Evolutionary conservation across 352 stramenopile genomes (phyloP), one percentile per base, ranked within the genome.

Genomic region (Pythium vanterpoolii): DNA sequence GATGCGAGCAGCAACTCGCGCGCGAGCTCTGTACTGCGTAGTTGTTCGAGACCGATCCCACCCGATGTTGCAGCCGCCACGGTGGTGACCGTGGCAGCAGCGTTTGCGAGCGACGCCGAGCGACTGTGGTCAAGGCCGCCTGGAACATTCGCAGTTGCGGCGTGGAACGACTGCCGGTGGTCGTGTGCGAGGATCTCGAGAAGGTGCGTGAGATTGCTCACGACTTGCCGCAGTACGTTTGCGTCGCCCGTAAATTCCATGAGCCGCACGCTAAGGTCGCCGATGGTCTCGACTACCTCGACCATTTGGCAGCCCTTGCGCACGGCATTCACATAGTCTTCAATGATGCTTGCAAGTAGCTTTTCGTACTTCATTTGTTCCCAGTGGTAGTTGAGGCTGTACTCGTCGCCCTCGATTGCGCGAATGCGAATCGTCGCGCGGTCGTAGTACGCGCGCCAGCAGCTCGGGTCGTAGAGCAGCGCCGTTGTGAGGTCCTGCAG

Each of bases 361-460:
- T 84, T 64, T 30, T 85, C 77, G 52, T 90, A 88, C 40, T 68
- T 79, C 69, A 88, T 76, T 51, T 86, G 74, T 40, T 87, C 77
- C 54, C 77, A 88, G 50, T 90, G 76, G 64, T 87, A 87, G 49
- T 71, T 73, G 14, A 87, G 65, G 45, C 67, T 78, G 23, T 74
- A 71, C 30, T 87, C 77, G 16, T 87, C 76, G 4, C 83, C 77
- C 44, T 93, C 83, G 43, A 93, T 74, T 0, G 77, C 73, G 6
- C 76, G 69, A 19, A 90, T 74, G 13, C 83, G 80, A 26, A 93
- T 70, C 33, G 77, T 84, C 5, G 77, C 83, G 21, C 83, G 78
- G 55, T 93, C 83, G 56, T 90, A 93, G 52, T 87, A 87, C n/a
- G 83, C 83, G 16, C 79, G 77, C 83, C 83, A 93, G 63, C 82